Conservation (phyloP, 805 yeast genomes). For the Sporopachydermia lactativora region DNA sequence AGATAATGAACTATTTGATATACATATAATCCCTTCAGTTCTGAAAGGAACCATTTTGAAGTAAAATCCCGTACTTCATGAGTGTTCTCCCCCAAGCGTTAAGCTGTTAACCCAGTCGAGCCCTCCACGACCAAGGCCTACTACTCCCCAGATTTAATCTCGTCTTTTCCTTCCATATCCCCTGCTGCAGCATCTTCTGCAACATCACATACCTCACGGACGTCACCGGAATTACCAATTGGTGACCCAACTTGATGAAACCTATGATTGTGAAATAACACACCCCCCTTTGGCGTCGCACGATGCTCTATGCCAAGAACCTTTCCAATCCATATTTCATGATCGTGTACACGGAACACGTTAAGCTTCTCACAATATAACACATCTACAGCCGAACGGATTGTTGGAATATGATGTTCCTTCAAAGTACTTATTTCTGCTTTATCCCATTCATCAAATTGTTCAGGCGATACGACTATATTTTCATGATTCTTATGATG, state of each 20-base stretch:
- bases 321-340: conserved; percentile 81
- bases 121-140: too few species aligned
- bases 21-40: too few species aligned
- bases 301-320: conserved; percentile 40
- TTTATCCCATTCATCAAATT: conserved; percentile 9
- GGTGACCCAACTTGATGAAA: conserved; percentile 23
- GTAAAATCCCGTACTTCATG: too few species aligned
- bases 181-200: too few species aligned
- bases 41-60: too few species aligned
- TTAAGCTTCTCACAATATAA: conserved; percentile 44
- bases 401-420: conserved; percentile 32
- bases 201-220: too few species aligned
- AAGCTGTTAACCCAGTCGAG: too few species aligned
- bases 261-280: conserved; percentile 12
- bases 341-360: conserved; percentile 56
- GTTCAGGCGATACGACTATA: conserved; percentile 16
- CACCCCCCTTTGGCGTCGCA: conserved; percentile 15
- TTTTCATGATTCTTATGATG: conserved; percentile 8
- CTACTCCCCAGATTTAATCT: too few species aligned
- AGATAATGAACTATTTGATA: too few species aligned
- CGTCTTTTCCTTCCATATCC: too few species aligned
- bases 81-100: too few species aligned
- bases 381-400: conserved; percentile 42
- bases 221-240: neutral
- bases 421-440: neutral